Percentiles rank a stretch among this genome's conserved stretches.
These are phyloP conservation scores for Hypoxylon intermedium DNA, from an alignment of 495 filamentous ascomycete genomes.

Conservation along the genomic window DNA sequence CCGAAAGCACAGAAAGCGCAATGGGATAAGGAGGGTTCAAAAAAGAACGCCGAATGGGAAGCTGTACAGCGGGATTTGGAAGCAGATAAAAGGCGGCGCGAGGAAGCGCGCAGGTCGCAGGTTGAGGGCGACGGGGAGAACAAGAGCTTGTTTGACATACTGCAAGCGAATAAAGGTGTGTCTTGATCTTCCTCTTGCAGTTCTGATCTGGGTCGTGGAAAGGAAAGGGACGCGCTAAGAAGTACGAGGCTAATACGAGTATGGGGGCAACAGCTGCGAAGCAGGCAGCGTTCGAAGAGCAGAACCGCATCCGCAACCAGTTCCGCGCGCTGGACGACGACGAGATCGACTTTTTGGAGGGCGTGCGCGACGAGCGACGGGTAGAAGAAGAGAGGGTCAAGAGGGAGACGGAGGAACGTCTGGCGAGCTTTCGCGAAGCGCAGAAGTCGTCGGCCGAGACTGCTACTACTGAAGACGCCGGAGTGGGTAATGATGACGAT, in stretches of 20 bases:
- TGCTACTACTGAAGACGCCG: conserved; percentile 37
- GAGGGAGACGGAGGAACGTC: conserved; percentile 74
- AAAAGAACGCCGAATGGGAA: conserved; percentile 69
- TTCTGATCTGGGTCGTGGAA: neutral
- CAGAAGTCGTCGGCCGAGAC: conserved; percentile 55
- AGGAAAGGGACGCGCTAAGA: neutral
- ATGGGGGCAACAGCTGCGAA: conserved; percentile 75
- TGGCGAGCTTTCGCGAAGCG: conserved; percentile 72
- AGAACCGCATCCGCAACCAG: conserved; percentile 84
- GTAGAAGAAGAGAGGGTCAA: conserved; percentile 76
- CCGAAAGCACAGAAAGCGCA: conserved; percentile 1
- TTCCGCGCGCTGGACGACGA: conserved; percentile 93
- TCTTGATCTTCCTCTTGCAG: neutral
- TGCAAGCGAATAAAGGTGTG: conserved; percentile 94
- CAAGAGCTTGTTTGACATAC: conserved; percentile 81
- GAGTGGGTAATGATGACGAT: conserved; percentile 10
- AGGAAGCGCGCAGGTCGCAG: conserved; percentile 56
- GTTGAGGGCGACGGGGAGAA: conserved; percentile 60
- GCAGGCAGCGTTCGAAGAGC: conserved; percentile 95
- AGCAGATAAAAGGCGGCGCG: conserved; percentile 58
- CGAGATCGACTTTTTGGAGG: conserved; percentile 90
- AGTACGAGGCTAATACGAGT: neutral
- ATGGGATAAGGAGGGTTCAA: conserved; percentile 53
- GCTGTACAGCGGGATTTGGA: conserved; percentile 80
- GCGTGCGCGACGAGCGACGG: conserved; percentile 70